Evolutionary conservation across 2,329 filamentous ascomycete genomes (phyloP), one percentile per base, ranked within the genome.

Genomic region (Fusarium austroafricanum): DNA sequence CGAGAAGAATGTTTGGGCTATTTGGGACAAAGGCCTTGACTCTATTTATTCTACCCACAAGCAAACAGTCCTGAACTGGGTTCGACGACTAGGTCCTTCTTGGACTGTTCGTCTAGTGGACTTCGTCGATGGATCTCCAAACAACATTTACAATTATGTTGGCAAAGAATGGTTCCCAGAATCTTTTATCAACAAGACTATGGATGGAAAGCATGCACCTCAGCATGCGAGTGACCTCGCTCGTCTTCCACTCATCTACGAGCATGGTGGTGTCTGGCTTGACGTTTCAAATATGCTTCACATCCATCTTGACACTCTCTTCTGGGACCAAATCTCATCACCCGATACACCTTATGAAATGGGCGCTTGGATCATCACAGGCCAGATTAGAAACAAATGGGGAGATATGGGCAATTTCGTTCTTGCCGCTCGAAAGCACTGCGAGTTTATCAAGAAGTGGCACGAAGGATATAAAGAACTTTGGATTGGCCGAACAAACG

Each of bases 171-270:
- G 77, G 44, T 74, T 76, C 9, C 74, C 80, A 0, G 49, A 61
- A 6, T 55, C 52, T 1, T 73, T 73, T 37, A 6, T 60, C 6
- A 55, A 71, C 8, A 63, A 76, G 73, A 79, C 72, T 0, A 83
- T 84, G 79, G 71, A 77, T 17, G 81, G 82, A 73, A 77, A 60
- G 45, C 40, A 77, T 44, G 73, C 77, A 3, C 79, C 80, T 1
- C 81, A 80, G 3, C 84, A 86, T 61, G 79, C 77, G 1, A 81
- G 81, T 4, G 84, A 86, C 52, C 75, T 86, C 1, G 73, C 86
- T 7, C 80, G 84, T 1, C 75, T 83, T 0, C 76, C 81, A 0
- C 69, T 81, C 4, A 56, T 84, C 4, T 80, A 76, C 52, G 68
- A 78, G 9, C 75, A 83, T 31, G 82, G 81, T 0, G 82, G 82